Percentiles rank a stretch among this genome's conserved stretches.
phyloP scores from a whole-genome alignment of 768 basidiomycete genomes.

The Lactarius sp. region DNA sequence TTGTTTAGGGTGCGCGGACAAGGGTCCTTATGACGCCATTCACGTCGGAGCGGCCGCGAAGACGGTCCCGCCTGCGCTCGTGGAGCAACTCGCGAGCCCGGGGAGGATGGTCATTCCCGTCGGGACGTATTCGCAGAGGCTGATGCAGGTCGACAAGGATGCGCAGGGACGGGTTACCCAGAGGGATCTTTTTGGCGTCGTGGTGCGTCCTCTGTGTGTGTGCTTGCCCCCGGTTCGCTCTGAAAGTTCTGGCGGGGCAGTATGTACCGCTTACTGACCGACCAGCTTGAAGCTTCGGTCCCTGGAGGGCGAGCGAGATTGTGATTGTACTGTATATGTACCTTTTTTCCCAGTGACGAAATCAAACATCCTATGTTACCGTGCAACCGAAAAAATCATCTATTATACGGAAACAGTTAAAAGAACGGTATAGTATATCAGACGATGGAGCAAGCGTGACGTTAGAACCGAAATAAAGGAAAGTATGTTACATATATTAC shows the following conservation, averaged over 20 bases:
- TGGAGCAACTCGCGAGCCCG: conserved; percentile 72
- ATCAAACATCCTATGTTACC: not conserved
- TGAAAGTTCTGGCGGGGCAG: conserved; percentile 32
- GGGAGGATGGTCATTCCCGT: conserved; percentile 94
- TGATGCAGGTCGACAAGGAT: conserved; percentile 80
- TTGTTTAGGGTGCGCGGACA: conserved; percentile 25
- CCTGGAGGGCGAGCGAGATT: not conserved
- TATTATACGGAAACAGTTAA: not conserved
- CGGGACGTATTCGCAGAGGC: conserved; percentile 50
- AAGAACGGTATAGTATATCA: not conserved
- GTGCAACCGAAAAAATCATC: not conserved
- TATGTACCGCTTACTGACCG: conserved; percentile 68
- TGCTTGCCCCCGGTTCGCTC: not conserved
- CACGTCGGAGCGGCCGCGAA: conserved; percentile 95
- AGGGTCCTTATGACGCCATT: conserved; percentile 51
- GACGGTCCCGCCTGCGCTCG: conserved; percentile 56
- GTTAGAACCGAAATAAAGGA: not conserved
- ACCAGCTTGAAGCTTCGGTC: not conserved
- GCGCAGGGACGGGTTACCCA: conserved; percentile 57
- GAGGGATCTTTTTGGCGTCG: conserved; percentile 73
- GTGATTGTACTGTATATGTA: not conserved
- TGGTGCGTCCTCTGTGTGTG: conserved; percentile 43
- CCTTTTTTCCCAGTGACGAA: not conserved
- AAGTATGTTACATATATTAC: conserved; percentile 15
- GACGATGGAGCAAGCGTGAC: not conserved